Evolutionary conservation across 148 eudicot species (phyloP), one percentile per base, ranked within the genome.

Genomic region (Rhododendron vialii): DNA sequence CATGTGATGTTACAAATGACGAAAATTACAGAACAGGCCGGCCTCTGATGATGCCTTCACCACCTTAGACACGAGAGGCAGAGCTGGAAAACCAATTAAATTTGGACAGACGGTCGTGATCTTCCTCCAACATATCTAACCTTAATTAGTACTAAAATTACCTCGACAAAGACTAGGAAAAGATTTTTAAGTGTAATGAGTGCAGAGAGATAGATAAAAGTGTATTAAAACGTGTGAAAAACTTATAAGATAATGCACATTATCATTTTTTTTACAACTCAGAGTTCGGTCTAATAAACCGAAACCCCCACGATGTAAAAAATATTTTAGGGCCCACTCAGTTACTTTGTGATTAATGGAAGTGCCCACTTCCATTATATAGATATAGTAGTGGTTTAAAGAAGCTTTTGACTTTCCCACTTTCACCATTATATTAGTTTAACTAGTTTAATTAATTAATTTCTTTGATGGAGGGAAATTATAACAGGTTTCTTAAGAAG

Each of bases 21-120:
- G 28, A 9, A 22, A 45, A 22, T 11, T 1, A 67, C 74, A 67
- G 55, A 78, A 24, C 33, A 10, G 55, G 6, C 81, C 35, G 51
- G 18, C 53, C 81, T 45, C 81, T 78, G 36, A 79, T 79, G 28
- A 79, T 47, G 57, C 82, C 82, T 79, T 79, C 82, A 48, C 82
- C 82, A 79, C 35, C 57, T 26, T 30, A 13, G 35, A 50, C 82
- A 78, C 11, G 14, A 13, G 59, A 47, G 55, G 20, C 11, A 30
- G 36, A 14, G 35, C 57, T 45, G 57, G 36, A 5, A 26, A 47
- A 48, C 35, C 38, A n/a, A 26, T 48, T 41, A 41, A 41, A 6
- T 47, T 48, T n/a, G 18, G 57, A 26, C 18, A 13, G 38, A 71
- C 76, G 30, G 4, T 17, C 77, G 5, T 73, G 77, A 33, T 17